Evolutionary conservation across 495 filamentous ascomycete genomes (phyloP).

Genomic region (Aspergillus ellipticus): DNA sequence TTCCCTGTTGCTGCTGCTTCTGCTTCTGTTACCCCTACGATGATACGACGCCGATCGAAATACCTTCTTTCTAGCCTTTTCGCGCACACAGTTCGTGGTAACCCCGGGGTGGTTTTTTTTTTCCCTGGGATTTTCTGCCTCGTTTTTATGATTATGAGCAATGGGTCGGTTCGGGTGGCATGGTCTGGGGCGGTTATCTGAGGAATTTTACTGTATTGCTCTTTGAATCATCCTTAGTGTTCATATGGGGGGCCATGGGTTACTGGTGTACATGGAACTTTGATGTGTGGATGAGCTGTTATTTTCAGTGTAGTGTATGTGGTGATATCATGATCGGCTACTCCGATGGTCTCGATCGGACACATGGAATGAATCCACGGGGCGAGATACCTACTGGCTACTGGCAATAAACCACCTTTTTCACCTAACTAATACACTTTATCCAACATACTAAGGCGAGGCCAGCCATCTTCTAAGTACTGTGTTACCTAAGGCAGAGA

Average conservation of each 20-base stretch:
- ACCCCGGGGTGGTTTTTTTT: not conserved
- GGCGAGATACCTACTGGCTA: too few species aligned
- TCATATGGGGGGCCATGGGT: slow-evolving; percentile 4
- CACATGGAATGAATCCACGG: too few species aligned
- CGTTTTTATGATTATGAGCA: slow-evolving; percentile 23
- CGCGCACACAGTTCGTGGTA: not conserved
- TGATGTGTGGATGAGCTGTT: too few species aligned
- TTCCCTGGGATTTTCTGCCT: slow-evolving; percentile 6
- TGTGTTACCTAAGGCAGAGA: too few species aligned
- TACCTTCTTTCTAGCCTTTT: slow-evolving; percentile 8
- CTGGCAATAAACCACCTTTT: too few species aligned
- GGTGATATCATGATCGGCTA: too few species aligned
- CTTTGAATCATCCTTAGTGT: not conserved
- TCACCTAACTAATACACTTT: too few species aligned
- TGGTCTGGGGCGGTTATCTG: slow-evolving; percentile 29
- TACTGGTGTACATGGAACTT: not conserved
- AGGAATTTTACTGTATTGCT: slow-evolving; percentile 14
- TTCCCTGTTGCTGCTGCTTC: slow-evolving; percentile 10
- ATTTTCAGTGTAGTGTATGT: too few species aligned
- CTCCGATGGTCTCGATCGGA: too few species aligned
- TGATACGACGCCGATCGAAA: slow-evolving; percentile 19
- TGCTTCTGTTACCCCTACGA: slow-evolving; percentile 15
- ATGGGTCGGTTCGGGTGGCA: slow-evolving; percentile 24
- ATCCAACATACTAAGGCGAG: too few species aligned
- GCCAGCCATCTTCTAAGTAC: too few species aligned